Percentiles rank a stretch among this genome's conserved stretches.
phyloP scores from a whole-genome alignment of 805 yeast species.

The Candida odintsovae region DNA sequence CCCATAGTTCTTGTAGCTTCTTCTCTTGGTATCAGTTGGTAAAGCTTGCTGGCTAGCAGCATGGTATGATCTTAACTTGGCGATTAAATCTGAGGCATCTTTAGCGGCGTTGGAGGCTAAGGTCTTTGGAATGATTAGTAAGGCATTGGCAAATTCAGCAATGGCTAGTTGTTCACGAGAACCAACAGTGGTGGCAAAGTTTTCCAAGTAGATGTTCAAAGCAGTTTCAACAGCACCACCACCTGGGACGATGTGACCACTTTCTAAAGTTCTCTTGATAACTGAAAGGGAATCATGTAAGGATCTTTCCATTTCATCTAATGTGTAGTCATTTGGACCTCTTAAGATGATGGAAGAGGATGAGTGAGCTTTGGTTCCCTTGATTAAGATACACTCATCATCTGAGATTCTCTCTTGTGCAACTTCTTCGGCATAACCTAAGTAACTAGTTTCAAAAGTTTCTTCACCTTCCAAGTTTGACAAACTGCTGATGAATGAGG shows the following conservation, averaged over 20 bases:
- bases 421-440: conserved; percentile 92
- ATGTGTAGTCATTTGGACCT: conserved; percentile 91
- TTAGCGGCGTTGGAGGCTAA: conserved; percentile 96
- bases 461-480: conserved; percentile 94
- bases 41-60: conserved; percentile 88
- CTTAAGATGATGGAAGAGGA: conserved; percentile 88
- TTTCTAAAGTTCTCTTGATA: conserved; percentile 91
- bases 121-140: conserved; percentile 91
- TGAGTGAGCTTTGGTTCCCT: conserved; percentile 91
- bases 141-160: conserved; percentile 91
- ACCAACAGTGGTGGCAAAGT: conserved; percentile 96
- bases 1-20: conserved; percentile 86
- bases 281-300: conserved; percentile 91
- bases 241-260: conserved; percentile 94
- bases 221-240: conserved; percentile 99
- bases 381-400: conserved; percentile 93
- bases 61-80: conserved; percentile 93
- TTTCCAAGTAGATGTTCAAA: conserved; percentile 87
- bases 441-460: conserved; percentile 66
- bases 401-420: conserved; percentile 85
- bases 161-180: conserved; percentile 97
- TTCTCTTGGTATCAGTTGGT: conserved; percentile 77
- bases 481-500: conserved; percentile 78
- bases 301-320: conserved; percentile 98
- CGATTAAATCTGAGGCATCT: conserved; percentile 90